These are phyloP conservation scores for Puccinia brachypodii DNA, from an alignment of 1,284 basidiomycete genomes.

Conservation along the genomic window DNA sequence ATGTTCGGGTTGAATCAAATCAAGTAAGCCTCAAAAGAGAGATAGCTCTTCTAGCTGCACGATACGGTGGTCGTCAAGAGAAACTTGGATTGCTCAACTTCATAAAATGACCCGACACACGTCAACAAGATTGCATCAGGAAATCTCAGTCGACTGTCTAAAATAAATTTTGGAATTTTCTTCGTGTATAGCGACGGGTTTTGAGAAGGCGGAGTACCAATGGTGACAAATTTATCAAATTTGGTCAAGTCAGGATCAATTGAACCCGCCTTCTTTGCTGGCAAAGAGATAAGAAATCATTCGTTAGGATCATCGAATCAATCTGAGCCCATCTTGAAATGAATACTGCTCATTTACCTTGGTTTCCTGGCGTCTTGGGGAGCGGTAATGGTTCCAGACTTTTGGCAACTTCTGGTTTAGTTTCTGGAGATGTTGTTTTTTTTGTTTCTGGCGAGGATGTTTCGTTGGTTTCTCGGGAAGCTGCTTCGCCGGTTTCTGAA, in stretches of 20 bases:
- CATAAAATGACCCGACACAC: constrained; percentile 90
- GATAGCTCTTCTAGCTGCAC: not conserved
- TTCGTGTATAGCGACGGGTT: constrained; percentile 32
- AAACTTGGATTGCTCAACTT: constrained; percentile 64
- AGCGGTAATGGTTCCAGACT: constrained; percentile 1
- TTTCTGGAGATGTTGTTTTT: not conserved
- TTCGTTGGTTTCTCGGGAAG: not conserved
- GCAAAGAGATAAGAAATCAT: not conserved
- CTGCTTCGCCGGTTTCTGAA: too few relatives aligned
- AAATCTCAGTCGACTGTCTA: constrained; percentile 71
- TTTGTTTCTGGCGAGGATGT: not conserved
- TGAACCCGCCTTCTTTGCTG: not conserved
- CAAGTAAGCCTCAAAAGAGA: too few relatives aligned
- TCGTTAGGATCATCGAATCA: not conserved
- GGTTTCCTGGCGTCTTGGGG: not conserved
- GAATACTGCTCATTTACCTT: not conserved
- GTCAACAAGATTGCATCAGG: constrained; percentile 86
- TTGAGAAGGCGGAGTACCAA: constrained; percentile 33
- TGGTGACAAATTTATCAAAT: constrained; percentile 36
- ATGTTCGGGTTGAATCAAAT: too few relatives aligned
- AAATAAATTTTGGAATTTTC: constrained; percentile 57
- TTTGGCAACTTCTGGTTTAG: not conserved
- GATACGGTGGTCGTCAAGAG: too few relatives aligned
- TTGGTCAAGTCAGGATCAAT: not conserved
- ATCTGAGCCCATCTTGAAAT: too few relatives aligned